Evolutionary conservation across 805 yeast species (phyloP).

Genomic region (Candida tammaniensis): DNA sequence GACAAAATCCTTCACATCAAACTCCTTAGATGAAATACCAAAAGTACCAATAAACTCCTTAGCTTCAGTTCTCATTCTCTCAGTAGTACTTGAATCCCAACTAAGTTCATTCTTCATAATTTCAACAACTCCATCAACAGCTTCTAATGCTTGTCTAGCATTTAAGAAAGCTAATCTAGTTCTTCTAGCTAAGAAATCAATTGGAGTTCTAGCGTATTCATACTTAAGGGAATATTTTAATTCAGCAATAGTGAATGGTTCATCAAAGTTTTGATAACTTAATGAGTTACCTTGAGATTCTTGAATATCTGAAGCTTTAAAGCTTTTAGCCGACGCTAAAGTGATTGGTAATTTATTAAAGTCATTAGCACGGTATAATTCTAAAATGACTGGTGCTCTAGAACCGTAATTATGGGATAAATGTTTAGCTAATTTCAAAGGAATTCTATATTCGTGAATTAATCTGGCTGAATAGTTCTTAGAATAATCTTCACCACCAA

Average conservation of each 20-base stretch:
- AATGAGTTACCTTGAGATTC: constrained; percentile 33
- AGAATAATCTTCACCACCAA: constrained; percentile 82
- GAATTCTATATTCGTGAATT: constrained; percentile 72
- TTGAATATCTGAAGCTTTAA: constrained; percentile 25
- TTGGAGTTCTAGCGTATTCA: constrained; percentile 85
- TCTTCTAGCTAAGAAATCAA: constrained; percentile 90
- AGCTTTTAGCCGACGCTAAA: constrained; percentile 42
- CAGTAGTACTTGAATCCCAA: constrained; percentile 66
- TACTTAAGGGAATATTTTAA: constrained; percentile 73
- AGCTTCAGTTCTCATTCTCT: constrained; percentile 50
- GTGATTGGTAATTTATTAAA: constrained; percentile 63
- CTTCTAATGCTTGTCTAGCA: constrained; percentile 74
- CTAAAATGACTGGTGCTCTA: constrained; percentile 74
- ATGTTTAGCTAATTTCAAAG: constrained; percentile 75
- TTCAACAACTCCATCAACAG: constrained; percentile 82
- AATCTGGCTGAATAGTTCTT: constrained; percentile 72
- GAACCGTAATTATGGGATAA: constrained; percentile 87
- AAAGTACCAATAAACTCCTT: constrained; percentile 59
- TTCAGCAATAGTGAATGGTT: constrained; percentile 91
- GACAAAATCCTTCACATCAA: constrained; percentile 22
- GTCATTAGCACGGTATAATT: constrained; percentile 49
- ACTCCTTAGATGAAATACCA: constrained; percentile 41
- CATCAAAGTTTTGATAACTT: constrained; percentile 54
- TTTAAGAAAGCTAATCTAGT: constrained; percentile 89
- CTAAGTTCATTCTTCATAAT: constrained; percentile 76